These are phyloP conservation scores for Trichoderma sp. DNA, from an alignment of 2,329 filamentous ascomycete genomes.

Conservation along the genomic window DNA sequence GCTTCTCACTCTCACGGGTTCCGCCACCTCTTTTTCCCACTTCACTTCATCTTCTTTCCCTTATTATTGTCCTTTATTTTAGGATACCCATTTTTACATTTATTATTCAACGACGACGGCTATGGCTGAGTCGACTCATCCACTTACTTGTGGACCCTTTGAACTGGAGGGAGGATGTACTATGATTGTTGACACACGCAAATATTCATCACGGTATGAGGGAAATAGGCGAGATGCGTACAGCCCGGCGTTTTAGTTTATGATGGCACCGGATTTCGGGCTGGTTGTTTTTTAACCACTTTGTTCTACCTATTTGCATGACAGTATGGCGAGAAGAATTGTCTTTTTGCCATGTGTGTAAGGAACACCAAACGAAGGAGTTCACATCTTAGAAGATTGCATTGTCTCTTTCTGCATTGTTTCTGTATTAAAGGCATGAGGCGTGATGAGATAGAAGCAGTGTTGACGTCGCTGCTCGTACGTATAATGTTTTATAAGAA, in stretches of 20 bases:
- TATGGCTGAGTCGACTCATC: not conserved
- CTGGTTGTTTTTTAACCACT: not conserved
- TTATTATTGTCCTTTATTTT: conserved; percentile 9
- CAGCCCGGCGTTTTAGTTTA: conserved; percentile 29
- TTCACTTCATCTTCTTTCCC: not conserved
- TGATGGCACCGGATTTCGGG: not conserved
- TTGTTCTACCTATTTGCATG: conserved; percentile 10
- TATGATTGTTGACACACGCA: conserved; percentile 22
- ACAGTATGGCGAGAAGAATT: not conserved
- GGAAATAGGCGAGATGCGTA: conserved; percentile 25
- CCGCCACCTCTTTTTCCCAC: not conserved
- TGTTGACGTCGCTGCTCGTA: not conserved
- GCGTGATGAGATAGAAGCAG: not conserved
- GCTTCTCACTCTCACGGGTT: not conserved
- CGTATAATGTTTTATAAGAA: conserved; percentile 6
- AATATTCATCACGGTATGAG: conserved; percentile 24
- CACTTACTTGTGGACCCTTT: not conserved
- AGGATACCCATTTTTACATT: conserved; percentile 17
- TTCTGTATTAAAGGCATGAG: not conserved
- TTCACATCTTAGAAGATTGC: not conserved
- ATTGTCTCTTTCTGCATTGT: conserved; percentile 2
- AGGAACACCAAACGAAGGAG: not conserved
- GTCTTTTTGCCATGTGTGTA: not conserved
- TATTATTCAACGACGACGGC: conserved; percentile 2
- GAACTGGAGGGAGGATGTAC: conserved; percentile 22